phyloP scores from a whole-genome alignment of 2,329 filamentous ascomycete genomes.

The Tolypocladium paradoxum region DNA sequence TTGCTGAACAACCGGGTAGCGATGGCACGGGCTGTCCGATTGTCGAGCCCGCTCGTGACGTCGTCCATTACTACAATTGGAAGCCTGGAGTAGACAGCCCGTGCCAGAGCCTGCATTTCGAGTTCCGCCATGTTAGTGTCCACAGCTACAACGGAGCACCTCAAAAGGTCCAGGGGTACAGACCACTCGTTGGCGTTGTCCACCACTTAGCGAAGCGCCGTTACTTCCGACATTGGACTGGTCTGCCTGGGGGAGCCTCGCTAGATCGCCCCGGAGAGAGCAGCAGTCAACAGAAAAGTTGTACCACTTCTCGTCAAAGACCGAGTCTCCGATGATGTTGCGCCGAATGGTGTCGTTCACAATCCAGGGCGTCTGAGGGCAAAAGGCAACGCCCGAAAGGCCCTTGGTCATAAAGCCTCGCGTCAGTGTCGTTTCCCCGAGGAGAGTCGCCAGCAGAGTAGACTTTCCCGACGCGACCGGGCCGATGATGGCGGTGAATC shows the following conservation, averaged over 20 bases:
- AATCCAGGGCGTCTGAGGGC: neutral
- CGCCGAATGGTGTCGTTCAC: neutral
- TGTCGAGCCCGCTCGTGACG: neutral
- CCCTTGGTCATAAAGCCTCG: neutral
- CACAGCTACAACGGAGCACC: neutral
- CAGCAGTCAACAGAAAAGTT: neutral
- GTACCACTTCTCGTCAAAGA: neutral
- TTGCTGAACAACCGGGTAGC: neutral
- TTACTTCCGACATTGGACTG: neutral
- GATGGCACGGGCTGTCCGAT: neutral
- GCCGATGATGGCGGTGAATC: neutral
- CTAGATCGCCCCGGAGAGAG: neutral
- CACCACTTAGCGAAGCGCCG: neutral
- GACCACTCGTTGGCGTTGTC: slow-evolving; percentile 1
- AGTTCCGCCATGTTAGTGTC: neutral
- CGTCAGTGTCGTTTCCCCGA: neutral
- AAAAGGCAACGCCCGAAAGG: neutral
- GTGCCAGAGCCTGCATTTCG: neutral
- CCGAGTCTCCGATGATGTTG: neutral
- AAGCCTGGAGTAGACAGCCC: neutral
- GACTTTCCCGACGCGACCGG: slow-evolving; percentile 1
- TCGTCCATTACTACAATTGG: neutral
- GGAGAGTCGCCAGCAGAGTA: neutral
- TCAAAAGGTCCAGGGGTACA: neutral
- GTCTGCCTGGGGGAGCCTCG: neutral